Percentiles rank a stretch among this genome's conserved stretches.
Conservation (phyloP, 2,329 filamentous ascomycete genomes). For the Graphiopsis chlorocephala region DNA sequence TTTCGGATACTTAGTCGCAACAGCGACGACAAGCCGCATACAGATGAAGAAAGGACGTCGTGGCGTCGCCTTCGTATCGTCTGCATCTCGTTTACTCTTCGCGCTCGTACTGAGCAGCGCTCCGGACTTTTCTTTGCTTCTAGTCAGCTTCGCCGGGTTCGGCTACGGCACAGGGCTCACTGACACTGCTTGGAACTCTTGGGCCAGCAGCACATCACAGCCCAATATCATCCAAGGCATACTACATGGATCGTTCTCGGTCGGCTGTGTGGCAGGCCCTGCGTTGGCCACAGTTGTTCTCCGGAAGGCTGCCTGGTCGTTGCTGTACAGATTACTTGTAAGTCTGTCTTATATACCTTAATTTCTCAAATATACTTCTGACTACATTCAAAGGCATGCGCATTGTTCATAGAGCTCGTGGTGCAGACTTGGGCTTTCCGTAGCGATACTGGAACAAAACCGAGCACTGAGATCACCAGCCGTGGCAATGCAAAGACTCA, state of each 20-base stretch:
- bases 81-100: neutral
- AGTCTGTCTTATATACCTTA: neutral
- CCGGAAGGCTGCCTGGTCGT: neutral
- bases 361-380: too few relatives aligned
- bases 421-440: neutral
- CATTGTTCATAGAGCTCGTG: neutral
- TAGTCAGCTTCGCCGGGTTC: neutral
- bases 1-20: constrained; percentile 5
- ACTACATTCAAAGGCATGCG: neutral
- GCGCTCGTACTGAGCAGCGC: neutral
- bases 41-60: neutral
- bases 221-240: constrained; percentile 3
- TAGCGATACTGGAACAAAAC: neutral
- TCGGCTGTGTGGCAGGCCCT: neutral
- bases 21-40: neutral
- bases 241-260: constrained; percentile 4
- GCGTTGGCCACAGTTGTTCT: neutral
- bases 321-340: neutral
- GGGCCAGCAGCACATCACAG: neutral
- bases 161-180: constrained; percentile 9
- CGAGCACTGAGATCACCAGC: too few relatives aligned
- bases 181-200: constrained; percentile 8
- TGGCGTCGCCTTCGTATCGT: neutral
- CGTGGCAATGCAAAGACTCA: neutral
- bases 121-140: neutral